phyloP scores from a whole-genome alignment of 176 grass and related monocot species.

The Lolium multiflorum region DNA sequence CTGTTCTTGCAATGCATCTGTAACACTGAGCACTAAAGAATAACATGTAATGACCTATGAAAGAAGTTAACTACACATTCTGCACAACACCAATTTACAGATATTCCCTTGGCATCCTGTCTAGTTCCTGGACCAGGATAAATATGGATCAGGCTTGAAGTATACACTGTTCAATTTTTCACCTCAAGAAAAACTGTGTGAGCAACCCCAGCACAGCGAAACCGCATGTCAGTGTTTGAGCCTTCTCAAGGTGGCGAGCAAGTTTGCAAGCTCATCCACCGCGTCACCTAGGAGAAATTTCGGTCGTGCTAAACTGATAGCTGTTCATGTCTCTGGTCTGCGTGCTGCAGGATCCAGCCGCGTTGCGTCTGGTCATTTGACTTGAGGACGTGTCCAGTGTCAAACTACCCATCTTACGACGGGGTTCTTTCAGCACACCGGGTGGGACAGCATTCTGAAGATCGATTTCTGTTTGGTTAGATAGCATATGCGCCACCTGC shows the following conservation, averaged over 20 bases:
- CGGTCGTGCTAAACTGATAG: slow-evolving; percentile 44
- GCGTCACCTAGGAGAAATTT: slow-evolving; percentile 55
- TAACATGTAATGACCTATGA: background rate
- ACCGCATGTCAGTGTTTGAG: slow-evolving; percentile 1
- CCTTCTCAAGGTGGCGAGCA: slow-evolving; percentile 14
- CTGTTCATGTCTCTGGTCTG: slow-evolving; percentile 58
- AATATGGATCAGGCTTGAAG: slow-evolving; percentile 30
- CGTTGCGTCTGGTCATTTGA: slow-evolving; percentile 46
- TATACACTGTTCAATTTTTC: slow-evolving; percentile 1
- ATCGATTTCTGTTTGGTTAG: slow-evolving; percentile 47
- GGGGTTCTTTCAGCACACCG: slow-evolving; percentile 66
- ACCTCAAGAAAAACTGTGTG: slow-evolving; percentile 12
- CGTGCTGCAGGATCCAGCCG: slow-evolving; percentile 31
- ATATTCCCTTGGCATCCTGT: slow-evolving; percentile 29
- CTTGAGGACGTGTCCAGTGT: slow-evolving; percentile 42
- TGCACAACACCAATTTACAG: slow-evolving; percentile 51
- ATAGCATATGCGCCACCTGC: slow-evolving; percentile 60
- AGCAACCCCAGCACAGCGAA: slow-evolving; percentile 19
- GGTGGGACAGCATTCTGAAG: slow-evolving; percentile 50
- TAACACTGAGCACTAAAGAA: slow-evolving; percentile 22
- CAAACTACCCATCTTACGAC: slow-evolving; percentile 25
- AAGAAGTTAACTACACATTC: slow-evolving; percentile 27
- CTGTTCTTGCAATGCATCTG: slow-evolving; percentile 20
- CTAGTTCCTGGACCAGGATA: slow-evolving; percentile 33
- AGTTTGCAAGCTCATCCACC: background rate